Evolutionary conservation across 495 filamentous ascomycete genomes (phyloP).

Genomic region (Penicillium dipodomyicola): DNA sequence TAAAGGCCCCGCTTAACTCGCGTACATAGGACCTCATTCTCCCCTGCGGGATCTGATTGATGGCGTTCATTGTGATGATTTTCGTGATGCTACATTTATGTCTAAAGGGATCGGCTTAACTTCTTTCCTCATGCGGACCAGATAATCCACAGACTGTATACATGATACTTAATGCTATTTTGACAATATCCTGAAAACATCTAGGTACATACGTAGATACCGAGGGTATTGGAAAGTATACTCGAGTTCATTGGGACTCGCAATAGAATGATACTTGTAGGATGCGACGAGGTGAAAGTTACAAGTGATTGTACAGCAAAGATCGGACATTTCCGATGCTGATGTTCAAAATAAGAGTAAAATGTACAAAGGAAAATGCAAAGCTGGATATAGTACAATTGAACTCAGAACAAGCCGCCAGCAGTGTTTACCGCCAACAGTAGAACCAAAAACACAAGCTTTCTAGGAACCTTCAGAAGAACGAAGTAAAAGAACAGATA

Average conservation of each 20-base stretch:
- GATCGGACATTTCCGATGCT: neutral
- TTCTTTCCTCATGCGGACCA: slow-evolving; percentile 19
- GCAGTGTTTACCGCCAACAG: slow-evolving; percentile 12
- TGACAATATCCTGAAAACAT: slow-evolving; percentile 19
- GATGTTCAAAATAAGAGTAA: neutral
- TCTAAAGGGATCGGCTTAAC: slow-evolving; percentile 20
- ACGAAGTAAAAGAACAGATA: neutral
- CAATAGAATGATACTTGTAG: neutral
- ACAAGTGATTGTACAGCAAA: slow-evolving; percentile 13
- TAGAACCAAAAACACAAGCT: neutral
- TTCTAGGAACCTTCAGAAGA: neutral
- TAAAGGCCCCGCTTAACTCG: slow-evolving; percentile 27
- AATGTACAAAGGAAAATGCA: slow-evolving; percentile 19
- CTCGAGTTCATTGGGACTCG: neutral
- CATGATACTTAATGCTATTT: slow-evolving; percentile 40
- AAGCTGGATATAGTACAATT: slow-evolving; percentile 17
- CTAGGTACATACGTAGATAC: neutral
- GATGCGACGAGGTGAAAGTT: slow-evolving; percentile 4
- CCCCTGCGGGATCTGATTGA: slow-evolving; percentile 14
- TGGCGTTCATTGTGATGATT: slow-evolving; percentile 24
- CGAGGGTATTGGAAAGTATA: neutral
- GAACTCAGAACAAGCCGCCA: slow-evolving; percentile 21
- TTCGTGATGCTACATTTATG: slow-evolving; percentile 25
- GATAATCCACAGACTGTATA: slow-evolving; percentile 38
- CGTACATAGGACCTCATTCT: slow-evolving; percentile 38